Evolutionary conservation across 352 stramenopile species (phyloP), one percentile per base, ranked within the genome.

Genomic region (Plasmopara muralis): DNA sequence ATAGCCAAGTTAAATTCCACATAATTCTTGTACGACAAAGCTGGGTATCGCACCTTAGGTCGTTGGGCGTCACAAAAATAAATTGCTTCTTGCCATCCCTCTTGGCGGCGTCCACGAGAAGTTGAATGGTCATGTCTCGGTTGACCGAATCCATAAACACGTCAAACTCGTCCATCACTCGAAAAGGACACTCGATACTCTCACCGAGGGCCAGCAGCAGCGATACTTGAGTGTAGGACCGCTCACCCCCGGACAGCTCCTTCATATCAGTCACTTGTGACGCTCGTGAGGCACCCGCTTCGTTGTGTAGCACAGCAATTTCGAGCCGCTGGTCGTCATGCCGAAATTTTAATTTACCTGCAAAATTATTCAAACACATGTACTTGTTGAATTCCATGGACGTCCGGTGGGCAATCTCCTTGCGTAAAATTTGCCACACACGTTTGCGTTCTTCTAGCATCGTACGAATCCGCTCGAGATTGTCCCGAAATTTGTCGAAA

Each of bases 141-240:
- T 96, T 95, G 29, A 98, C 85, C 18, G 95, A 90, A 77, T 99
- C 97, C 81, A 99, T 97, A 59, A 99, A 99, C 30, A 99, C 96
- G 70, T 99, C 96, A 62, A 99, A 99, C 77, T 99, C 96, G 64
- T 99, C 96, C 89, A 99, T 97, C 34, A 99, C 90, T 54, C 95
- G 85, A 66, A 98, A 98, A 14, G 95, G 95, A 49, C 81, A 94
- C 56, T 94, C 84, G 49, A 91, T 92, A 60, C 79, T 90, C 59
- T 93, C 72, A 5, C 83, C 95, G 9, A 99, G 78, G 13, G 96
- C 96, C 45, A 99, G 65, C 41, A 99, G 72, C 38, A 99, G 69
- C 25, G 95, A 94, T 31, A 99, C 87, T 53, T 97, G 98, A 13
- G 95, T 97, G 66, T 96, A 98, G 52, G 79, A 97, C 12, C 94